A percentile compares a stretch with the other conserved stretches of the same genome.
Evolutionary conservation across 371 early-diverging fungal genomes (phyloP).

Genomic region (Phascolomyces articulosus): DNA sequence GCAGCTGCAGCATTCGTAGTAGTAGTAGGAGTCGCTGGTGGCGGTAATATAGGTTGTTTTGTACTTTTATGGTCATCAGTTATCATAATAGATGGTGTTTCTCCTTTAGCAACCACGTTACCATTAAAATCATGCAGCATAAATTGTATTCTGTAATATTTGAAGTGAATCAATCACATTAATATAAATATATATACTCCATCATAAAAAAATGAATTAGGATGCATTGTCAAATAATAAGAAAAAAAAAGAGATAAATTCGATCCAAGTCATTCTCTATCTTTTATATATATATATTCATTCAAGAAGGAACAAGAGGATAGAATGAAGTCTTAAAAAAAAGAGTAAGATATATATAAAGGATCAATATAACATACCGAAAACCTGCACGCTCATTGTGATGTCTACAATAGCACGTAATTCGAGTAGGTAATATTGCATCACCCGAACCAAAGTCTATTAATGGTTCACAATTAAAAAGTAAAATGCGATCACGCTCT

Average conservation of each 20-base stretch:
- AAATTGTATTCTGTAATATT: constrained; percentile 64
- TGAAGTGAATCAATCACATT: too few relatives aligned
- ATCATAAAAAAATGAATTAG: too few relatives aligned
- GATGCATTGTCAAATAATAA: neutral
- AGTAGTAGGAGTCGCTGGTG: too few relatives aligned
- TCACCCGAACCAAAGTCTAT: constrained; percentile 86
- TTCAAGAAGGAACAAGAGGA: too few relatives aligned
- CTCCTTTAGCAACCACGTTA: constrained; percentile 71
- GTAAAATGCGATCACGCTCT: constrained; percentile 59
- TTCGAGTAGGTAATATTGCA: constrained; percentile 84
- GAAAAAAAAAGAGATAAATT: constrained; percentile 7
- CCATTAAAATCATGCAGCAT: constrained; percentile 65
- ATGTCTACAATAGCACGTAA: constrained; percentile 95
- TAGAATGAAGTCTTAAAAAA: neutral
- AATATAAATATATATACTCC: too few relatives aligned
- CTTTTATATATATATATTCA: neutral
- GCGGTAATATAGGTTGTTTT: constrained; percentile 15
- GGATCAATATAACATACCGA: constrained; percentile 42
- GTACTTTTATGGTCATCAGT: constrained; percentile 93
- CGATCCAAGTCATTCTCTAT: too few relatives aligned
- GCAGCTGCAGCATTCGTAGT: too few relatives aligned
- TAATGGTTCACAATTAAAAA: constrained; percentile 84
- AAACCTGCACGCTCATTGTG: constrained; percentile 91
- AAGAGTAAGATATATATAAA: neutral
- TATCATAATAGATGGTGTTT: constrained; percentile 90